Evolutionary conservation across 257 asterid species (phyloP).

Genomic region (Lavandula angustifolia): DNA sequence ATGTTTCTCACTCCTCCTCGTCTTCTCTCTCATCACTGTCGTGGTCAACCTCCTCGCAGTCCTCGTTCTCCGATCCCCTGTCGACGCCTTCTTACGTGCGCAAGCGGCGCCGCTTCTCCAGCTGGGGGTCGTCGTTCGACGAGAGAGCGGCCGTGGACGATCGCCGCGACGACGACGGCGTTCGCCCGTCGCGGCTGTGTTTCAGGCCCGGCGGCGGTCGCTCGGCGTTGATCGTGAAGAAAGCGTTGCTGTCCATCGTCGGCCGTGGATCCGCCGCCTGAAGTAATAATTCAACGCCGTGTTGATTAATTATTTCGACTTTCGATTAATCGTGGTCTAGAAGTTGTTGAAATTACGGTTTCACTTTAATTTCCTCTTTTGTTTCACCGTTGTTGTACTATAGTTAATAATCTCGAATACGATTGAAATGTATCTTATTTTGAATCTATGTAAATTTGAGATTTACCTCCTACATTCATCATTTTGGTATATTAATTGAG

Average conservation of each 20-base stretch:
- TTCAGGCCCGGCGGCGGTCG: constrained; percentile 28
- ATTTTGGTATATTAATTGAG: too few relatives aligned
- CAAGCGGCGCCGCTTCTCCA: constrained; percentile 38
- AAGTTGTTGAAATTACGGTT: background rate
- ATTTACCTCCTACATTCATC: constrained; percentile 1
- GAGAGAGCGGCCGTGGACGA: constrained; percentile 16
- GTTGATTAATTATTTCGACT: background rate
- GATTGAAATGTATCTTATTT: constrained; percentile 25
- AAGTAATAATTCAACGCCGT: constrained; percentile 12
- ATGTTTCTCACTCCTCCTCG: constrained; percentile 26
- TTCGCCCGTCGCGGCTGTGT: constrained; percentile 23
- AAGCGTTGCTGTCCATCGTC: constrained; percentile 43
- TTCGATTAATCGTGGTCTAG: constrained; percentile 4
- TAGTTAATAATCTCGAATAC: constrained; percentile 23
- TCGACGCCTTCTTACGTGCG: constrained; percentile 26
- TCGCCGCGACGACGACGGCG: constrained; percentile 12
- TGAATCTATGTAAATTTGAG: constrained; percentile 23
- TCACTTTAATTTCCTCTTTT: background rate
- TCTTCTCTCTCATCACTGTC: constrained; percentile 36
- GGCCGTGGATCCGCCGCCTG: constrained; percentile 44
- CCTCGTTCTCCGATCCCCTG: constrained; percentile 40
- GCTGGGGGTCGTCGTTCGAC: constrained; percentile 41
- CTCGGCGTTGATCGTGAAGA: constrained; percentile 37
- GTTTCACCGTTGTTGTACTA: constrained; percentile 19
- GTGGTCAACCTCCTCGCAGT: constrained; percentile 29